Percentiles rank a stretch among this genome's conserved stretches.
phyloP scores from a whole-genome alignment of 345 rosid species.

The Firmiana major region DNA sequence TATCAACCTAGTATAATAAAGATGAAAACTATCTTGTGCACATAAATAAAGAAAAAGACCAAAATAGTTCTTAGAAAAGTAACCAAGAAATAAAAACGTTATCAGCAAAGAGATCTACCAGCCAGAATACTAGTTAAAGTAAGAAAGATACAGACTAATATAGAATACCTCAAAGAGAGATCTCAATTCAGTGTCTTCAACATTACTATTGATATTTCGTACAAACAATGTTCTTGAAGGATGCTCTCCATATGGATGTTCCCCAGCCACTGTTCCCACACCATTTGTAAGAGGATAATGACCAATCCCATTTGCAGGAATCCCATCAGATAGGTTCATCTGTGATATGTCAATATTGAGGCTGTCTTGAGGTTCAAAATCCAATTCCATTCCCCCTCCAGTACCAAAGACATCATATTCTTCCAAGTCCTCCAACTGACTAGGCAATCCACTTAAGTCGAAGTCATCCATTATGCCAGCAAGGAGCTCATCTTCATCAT shows the following conservation, averaged over 20 bases:
- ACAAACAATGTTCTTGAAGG: slow-evolving; percentile 96
- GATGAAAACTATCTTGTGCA: not conserved
- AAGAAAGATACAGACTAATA: not conserved
- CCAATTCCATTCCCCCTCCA: slow-evolving; percentile 91
- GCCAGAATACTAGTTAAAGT: not conserved
- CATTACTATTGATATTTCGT: slow-evolving; percentile 90
- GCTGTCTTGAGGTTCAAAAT: slow-evolving; percentile 56
- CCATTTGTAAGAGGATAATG: slow-evolving; percentile 55
- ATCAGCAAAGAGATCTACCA: not conserved
- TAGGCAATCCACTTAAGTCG: slow-evolving; percentile 59
- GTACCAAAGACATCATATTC: slow-evolving; percentile 79
- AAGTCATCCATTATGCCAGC: slow-evolving; percentile 82
- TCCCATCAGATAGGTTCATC: slow-evolving; percentile 48
- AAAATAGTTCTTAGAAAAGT: not conserved
- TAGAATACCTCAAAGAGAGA: slow-evolving; percentile 79
- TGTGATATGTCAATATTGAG: slow-evolving; percentile 42
- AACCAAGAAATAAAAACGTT: not conserved
- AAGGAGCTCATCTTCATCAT: slow-evolving; percentile 81
- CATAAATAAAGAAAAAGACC: not conserved
- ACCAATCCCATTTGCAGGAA: slow-evolving; percentile 43
- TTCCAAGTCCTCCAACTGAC: slow-evolving; percentile 67
- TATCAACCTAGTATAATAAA: not conserved
- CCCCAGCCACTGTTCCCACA: slow-evolving; percentile 69
- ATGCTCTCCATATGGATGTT: slow-evolving; percentile 95
- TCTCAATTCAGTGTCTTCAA: slow-evolving; percentile 78